Percentiles rank a stretch among this genome's conserved stretches.
Conservation (phyloP, 2,329 filamentous ascomycete species). For the Aspergillus viridinutans region DNA sequence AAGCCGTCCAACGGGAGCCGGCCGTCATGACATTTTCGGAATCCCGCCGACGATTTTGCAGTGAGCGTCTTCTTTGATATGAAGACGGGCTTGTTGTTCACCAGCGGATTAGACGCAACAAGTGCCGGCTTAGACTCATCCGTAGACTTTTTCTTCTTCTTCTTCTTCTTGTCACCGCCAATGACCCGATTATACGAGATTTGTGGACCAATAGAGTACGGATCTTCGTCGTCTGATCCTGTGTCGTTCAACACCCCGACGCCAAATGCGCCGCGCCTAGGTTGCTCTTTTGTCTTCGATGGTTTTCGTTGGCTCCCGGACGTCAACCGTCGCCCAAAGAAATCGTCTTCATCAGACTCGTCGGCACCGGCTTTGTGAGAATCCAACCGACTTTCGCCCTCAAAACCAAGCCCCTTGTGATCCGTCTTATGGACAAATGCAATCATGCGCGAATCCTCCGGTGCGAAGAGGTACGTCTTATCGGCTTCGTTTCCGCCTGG, state of each 20-base stretch:
- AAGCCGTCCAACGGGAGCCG: slow-evolving; percentile 77
- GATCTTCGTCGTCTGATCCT: slow-evolving; percentile 91
- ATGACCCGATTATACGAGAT: slow-evolving; percentile 83
- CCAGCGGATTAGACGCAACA: slow-evolving; percentile 58
- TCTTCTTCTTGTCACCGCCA: slow-evolving; percentile 77
- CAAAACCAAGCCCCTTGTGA: slow-evolving; percentile 45
- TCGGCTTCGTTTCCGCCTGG: slow-evolving; percentile 36
- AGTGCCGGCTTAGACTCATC: slow-evolving; percentile 37
- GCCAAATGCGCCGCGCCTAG: slow-evolving; percentile 66
- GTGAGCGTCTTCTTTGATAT: slow-evolving; percentile 60
- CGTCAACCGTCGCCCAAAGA: slow-evolving; percentile 33
- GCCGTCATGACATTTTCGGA: slow-evolving; percentile 77
- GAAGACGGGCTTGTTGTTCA: slow-evolving; percentile 68
- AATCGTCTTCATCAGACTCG: slow-evolving; percentile 26
- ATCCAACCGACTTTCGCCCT: slow-evolving; percentile 36
- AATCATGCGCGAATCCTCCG: slow-evolving; percentile 68
- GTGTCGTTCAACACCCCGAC: slow-evolving; percentile 88
- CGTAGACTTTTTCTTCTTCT: slow-evolving; percentile 55
- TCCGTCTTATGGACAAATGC: slow-evolving; percentile 44
- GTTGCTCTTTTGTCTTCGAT: slow-evolving; percentile 50
- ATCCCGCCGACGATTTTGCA: slow-evolving; percentile 43
- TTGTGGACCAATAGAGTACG: slow-evolving; percentile 84
- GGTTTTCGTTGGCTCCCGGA: slow-evolving; percentile 34
- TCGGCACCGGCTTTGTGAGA: slow-evolving; percentile 11
- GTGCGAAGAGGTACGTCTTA: slow-evolving; percentile 74